Evolutionary conservation across 1,284 basidiomycete genomes (phyloP), one percentile per base, ranked within the genome.

Genomic region (Pascua guehoae): DNA sequence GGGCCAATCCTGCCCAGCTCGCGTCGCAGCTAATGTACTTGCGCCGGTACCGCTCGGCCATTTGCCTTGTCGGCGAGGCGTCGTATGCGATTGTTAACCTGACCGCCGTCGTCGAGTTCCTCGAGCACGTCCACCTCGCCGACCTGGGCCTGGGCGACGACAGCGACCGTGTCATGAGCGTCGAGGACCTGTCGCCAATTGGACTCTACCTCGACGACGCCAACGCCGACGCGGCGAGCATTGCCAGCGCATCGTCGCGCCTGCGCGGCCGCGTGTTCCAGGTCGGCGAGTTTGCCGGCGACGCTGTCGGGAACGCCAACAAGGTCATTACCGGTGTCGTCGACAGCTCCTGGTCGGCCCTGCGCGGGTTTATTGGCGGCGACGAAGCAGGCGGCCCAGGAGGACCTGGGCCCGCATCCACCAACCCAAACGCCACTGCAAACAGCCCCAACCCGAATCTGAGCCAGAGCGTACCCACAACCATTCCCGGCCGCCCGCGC

Each of bases 1-100:
- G 89, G 72, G 81, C 89, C 12, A 96, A 97, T 69, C 94, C 94
- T 0, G 80, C 85, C 0, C 85, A 84, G 58, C 81, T 94, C 1
- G 88, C 90, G 5, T 94, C 90, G 0, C 88, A 95, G 66, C 81
- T 97, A 7, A 79, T 91, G 16, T 97, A 85, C 71, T 87, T 87
- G 0, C 90, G 95, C 65, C 84, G 94, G 17, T 97, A 91, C 77
- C 81, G 91, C 32, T 74, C 79, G 8, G 85, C 87, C 52, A 80
- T 84, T 5, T 80, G 88, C 46, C 79, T 82, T n/a, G 78, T 86
- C 5, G 91, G 91, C 1, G 91, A 96, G 69, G 88, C 90, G 63
- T 86, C 85, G 53, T 97, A 94, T 71, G 96, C 92, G 62, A 81
- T 95, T 37, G 89, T 96, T 71, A 97, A 96, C 74, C 80, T 95